Conservation (phyloP, 208 protist species). For the Leishmania arabica region DNA sequence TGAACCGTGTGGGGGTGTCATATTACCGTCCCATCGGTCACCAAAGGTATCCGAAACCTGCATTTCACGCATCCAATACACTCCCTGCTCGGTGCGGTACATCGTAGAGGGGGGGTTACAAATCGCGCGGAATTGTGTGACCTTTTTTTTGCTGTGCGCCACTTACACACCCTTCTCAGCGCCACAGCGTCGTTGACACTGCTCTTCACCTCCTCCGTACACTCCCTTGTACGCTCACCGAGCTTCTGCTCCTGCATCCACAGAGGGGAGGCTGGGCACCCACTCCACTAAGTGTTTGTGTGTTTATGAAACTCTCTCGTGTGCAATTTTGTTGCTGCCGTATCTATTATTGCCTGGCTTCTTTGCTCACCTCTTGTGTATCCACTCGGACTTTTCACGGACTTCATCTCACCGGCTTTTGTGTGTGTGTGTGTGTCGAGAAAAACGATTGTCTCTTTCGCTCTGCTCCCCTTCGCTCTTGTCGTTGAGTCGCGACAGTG, state of each 20-base stretch:
- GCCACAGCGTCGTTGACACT: neutral
- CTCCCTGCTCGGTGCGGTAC: neutral
- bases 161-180: neutral
- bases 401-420: neutral
- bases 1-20: neutral
- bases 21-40: neutral
- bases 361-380: conserved; percentile 6
- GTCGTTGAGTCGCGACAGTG: neutral
- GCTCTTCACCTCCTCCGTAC: neutral
- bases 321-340: neutral
- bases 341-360: neutral
- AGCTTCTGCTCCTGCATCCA: neutral
- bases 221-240: neutral
- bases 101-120: neutral
- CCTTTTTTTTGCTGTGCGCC: neutral
- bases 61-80: neutral
- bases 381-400: neutral
- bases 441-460: neutral
- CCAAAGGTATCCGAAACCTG: neutral
- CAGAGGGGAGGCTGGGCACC: neutral
- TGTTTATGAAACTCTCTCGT: neutral
- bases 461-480: neutral
- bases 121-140: neutral
- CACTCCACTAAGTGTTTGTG: neutral
- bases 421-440: too few species aligned